Conservation (phyloP, 345 rosid genomes). For the Citrus unshiu region DNA sequence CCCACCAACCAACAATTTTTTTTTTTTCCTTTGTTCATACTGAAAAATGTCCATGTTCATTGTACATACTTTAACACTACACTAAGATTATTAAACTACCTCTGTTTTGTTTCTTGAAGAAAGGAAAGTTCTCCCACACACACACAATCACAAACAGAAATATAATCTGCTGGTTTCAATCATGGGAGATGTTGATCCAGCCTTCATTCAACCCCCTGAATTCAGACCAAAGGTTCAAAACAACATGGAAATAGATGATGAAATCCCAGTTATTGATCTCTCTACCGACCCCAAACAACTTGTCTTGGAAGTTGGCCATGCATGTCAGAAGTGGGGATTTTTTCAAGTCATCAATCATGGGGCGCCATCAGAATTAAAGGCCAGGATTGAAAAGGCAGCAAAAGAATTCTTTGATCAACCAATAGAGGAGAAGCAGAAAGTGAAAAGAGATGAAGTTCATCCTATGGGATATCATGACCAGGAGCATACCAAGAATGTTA, state of each 20-base stretch:
- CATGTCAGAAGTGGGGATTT: slow-evolving; percentile 84
- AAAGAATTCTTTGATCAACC: slow-evolving; percentile 53
- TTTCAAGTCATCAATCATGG: slow-evolving; percentile 89
- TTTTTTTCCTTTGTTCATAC: background rate
- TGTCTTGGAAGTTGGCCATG: slow-evolving; percentile 43
- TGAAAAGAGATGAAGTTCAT: slow-evolving; percentile 59
- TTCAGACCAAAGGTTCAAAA: slow-evolving; percentile 36
- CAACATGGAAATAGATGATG: slow-evolving; percentile 33
- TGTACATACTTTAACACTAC: background rate
- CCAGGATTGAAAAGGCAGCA: slow-evolving; percentile 31
- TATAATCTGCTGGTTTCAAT: background rate
- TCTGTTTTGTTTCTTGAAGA: background rate
- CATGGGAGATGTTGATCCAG: slow-evolving; percentile 52
- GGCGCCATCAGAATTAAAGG: slow-evolving; percentile 44
- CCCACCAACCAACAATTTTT: background rate
- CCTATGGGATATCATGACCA: slow-evolving; percentile 73
- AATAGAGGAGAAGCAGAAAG: slow-evolving; percentile 55
- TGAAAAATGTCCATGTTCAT: background rate
- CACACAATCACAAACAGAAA: background rate
- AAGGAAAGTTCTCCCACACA: background rate
- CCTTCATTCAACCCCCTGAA: slow-evolving; percentile 54
- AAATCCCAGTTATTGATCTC: slow-evolving; percentile 66
- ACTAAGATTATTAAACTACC: background rate
- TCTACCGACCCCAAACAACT: slow-evolving; percentile 24
- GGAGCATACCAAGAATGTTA: slow-evolving; percentile 87